Conservation (phyloP, 192 early-diverging fungal species). For the Rhizophagus clarus region DNA sequence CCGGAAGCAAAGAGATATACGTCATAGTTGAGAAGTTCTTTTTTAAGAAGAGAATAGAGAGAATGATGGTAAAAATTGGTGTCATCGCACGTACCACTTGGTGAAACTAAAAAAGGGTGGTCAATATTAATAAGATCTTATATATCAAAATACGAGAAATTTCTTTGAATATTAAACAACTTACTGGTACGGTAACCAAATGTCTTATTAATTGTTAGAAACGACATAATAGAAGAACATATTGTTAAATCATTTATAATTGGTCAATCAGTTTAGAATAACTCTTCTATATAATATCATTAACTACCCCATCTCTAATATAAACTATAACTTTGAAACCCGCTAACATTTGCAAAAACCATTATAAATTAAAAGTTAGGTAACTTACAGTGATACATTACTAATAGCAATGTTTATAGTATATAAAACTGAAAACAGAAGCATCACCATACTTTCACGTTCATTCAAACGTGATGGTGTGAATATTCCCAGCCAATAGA, state of each 20-base stretch:
- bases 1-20: slow-evolving; percentile 64
- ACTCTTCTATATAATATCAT: no score
- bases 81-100: slow-evolving; percentile 84
- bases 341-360: neutral
- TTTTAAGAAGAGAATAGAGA: slow-evolving; percentile 63
- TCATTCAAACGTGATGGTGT: slow-evolving; percentile 54
- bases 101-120: slow-evolving; percentile 54
- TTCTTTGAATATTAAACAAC: neutral
- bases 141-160: neutral
- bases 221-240: no score
- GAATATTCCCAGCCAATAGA: slow-evolving; percentile 51
- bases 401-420: slow-evolving; percentile 88
- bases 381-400: slow-evolving; percentile 79
- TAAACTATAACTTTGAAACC: no score
- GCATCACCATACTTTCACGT: slow-evolving; percentile 65
- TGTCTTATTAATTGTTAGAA: slow-evolving; percentile 3
- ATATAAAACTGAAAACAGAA: slow-evolving; percentile 83
- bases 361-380: neutral
- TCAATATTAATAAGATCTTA: neutral
- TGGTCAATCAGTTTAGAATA: neutral
- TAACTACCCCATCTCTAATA: no score
- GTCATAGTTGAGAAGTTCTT: slow-evolving; percentile 58
- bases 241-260: neutral
- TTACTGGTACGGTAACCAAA: slow-evolving; percentile 33
- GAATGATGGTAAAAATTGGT: slow-evolving; percentile 74